These are phyloP conservation scores for Cyclostephanos invisitatus DNA, from an alignment of 108 stramenopile species.

Conservation along the genomic window DNA sequence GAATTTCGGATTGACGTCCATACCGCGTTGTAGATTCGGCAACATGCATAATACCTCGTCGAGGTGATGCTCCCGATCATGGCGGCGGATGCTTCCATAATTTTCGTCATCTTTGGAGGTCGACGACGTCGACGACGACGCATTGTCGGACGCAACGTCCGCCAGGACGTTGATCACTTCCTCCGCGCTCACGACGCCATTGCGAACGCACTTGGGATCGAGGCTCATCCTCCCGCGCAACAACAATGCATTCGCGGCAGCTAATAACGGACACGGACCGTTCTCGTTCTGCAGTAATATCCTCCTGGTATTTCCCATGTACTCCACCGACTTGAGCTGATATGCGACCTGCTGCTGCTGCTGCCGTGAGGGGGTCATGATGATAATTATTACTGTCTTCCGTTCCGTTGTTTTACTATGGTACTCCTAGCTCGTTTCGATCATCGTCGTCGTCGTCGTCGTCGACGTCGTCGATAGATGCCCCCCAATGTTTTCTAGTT, in stretches of 20 bases:
- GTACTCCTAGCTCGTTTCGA: no score
- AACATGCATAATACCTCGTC: conserved; percentile 82
- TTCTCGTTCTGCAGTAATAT: conserved; percentile 89
- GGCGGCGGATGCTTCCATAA: background rate
- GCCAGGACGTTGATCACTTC: conserved; percentile 79
- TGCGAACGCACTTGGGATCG: conserved; percentile 56
- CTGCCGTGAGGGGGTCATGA: no score
- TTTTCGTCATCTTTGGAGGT: conserved; percentile 1
- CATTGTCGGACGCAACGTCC: conserved; percentile 37
- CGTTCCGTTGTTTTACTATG: no score
- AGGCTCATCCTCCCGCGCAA: conserved; percentile 74
- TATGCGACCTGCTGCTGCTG: conserved; percentile 51
- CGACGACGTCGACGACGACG: background rate
- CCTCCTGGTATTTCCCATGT: conserved; percentile 29
- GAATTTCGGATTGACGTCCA: conserved; percentile 98
- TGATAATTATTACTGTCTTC: no score
- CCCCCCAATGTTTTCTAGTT: no score
- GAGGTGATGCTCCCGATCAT: conserved; percentile 52
- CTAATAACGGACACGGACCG: conserved; percentile 97
- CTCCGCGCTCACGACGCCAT: conserved; percentile 67
- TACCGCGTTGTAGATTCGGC: conserved; percentile 88
- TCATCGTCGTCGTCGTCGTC: no score
- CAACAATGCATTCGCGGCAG: conserved; percentile 90
- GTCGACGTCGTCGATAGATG: no score
- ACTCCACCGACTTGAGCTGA: conserved; percentile 52